Base-by-base conservation (phyloP, 345 rosid genomes). In the Geranium brycei region DNA sequence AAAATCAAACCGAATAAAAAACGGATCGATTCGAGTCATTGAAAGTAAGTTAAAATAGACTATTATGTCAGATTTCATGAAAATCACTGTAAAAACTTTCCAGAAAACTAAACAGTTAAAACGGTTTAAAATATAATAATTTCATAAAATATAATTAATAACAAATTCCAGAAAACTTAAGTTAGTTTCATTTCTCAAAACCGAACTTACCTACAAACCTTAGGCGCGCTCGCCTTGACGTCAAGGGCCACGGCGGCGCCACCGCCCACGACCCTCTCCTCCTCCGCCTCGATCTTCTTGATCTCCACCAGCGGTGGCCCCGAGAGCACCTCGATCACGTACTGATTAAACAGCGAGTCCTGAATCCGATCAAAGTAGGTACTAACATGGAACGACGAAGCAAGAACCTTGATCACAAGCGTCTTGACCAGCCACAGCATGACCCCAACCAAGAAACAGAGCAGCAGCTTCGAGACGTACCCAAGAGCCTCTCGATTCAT, bases 281-380 rank as follows among this genome's bases (percentile, higher is more conserved):
- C 66, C 19, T 86, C 97, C 8, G 85, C 90, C 23, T 81, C 75
- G 1, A 57, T 63, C 61, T 64, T 74, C 38, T 73, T 78, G 53
- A 78, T 70, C 69, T 90, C 96, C 2, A 85, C 63, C 77, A 80
- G 64, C 0, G 99, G 97, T 5, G 88, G 85, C 38, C 99, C 97
- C 0, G 99, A 87, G 0, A 92, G 69, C 4, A 86, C 82, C 76
- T 81, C 95, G 18, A 92, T 86, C 62, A 90, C 90, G 15, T 77
- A 92, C 56, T 92, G 98, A 63, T 82, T 81, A 70, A 89, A 92
- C 62, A 89, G 28, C 0, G 97, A 78, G 14, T 87, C 97, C 68
- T 86, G 97, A 74, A 92, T 92, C 70, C 98, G 69, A 62, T 92
- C 98, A 8, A 92, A 92, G 68, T 92, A 92, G 0, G 98, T 87